These are phyloP conservation scores for Paecilomyces fulvus DNA, from an alignment of 2,329 filamentous ascomycete species.

Conservation along the genomic window DNA sequence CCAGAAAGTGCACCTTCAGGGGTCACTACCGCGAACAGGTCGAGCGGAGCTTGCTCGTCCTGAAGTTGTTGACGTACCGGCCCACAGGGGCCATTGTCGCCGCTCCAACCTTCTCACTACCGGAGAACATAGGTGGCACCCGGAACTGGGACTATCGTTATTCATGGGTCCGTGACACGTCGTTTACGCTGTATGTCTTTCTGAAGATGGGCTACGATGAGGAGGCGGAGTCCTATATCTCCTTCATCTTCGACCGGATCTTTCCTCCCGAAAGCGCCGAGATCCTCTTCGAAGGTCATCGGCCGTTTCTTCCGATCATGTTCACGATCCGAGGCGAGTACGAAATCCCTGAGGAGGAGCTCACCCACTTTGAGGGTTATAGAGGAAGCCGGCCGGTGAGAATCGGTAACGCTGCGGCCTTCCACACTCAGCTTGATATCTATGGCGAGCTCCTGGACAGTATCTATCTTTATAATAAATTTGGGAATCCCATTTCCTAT, in stretches of 20 bases:
- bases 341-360: slow-evolving; percentile 62
- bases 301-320: slow-evolving; percentile 61
- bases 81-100: slow-evolving; percentile 71
- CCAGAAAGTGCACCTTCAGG: slow-evolving; percentile 60
- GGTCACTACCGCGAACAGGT: slow-evolving; percentile 68
- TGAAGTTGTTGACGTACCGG: slow-evolving; percentile 71
- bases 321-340: slow-evolving; percentile 69
- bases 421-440: slow-evolving; percentile 69
- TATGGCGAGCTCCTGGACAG: slow-evolving; percentile 72
- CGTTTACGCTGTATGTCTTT: slow-evolving; percentile 68
- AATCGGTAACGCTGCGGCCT: slow-evolving; percentile 69
- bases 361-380: slow-evolving; percentile 65
- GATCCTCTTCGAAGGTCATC: slow-evolving; percentile 47
- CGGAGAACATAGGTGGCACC: slow-evolving; percentile 61
- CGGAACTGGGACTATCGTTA: slow-evolving; percentile 48
- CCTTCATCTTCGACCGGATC: slow-evolving; percentile 66
- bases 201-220: slow-evolving; percentile 66
- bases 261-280: slow-evolving; percentile 42
- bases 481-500: slow-evolving; percentile 67
- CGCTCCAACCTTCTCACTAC: slow-evolving; percentile 67
- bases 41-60: slow-evolving; percentile 59
- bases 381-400: slow-evolving; percentile 62
- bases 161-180: slow-evolving; percentile 69
- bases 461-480: slow-evolving; percentile 72
- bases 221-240: slow-evolving; percentile 71